phyloP scores from a whole-genome alignment of 1,139 yeast genomes.

The Geotrichum histeridarum region DNA sequence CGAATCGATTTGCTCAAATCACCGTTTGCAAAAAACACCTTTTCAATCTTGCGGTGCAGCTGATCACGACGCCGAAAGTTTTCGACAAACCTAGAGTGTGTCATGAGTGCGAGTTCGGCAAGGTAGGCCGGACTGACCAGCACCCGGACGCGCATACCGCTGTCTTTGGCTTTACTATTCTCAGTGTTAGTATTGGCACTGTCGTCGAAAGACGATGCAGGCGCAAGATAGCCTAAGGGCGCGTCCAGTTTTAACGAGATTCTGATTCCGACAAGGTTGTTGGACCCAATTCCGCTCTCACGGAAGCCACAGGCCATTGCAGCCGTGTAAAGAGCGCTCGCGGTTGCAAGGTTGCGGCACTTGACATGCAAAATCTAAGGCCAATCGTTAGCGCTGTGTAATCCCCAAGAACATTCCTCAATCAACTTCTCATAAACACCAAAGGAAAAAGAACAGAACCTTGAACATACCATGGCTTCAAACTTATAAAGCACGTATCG shows the following conservation, averaged over 20 bases:
- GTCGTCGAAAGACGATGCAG: constrained; percentile 18
- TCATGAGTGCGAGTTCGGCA: constrained; percentile 26
- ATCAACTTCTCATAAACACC: not conserved
- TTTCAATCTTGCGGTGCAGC: not conserved
- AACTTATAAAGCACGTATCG: constrained; percentile 67
- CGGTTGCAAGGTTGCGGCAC: constrained; percentile 57
- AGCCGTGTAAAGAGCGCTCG: constrained; percentile 56
- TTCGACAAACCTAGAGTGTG: constrained; percentile 15
- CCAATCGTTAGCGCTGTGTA: not conserved
- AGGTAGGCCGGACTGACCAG: constrained; percentile 33
- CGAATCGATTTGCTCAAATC: not conserved
- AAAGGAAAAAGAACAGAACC: not conserved
- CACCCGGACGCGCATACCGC: constrained; percentile 28
- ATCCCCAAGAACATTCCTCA: not conserved
- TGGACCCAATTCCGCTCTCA: constrained; percentile 80
- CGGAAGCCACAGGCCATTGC: constrained; percentile 86
- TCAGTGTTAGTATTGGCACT: constrained; percentile 23
- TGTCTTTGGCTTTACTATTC: constrained; percentile 25
- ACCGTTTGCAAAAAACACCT: not conserved
- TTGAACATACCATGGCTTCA: constrained; percentile 54
- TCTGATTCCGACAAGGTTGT: constrained; percentile 72
- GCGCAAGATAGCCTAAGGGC: constrained; percentile 56
- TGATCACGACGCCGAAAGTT: constrained; percentile 13
- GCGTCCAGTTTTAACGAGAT: constrained; percentile 65
- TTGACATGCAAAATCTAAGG: constrained; percentile 63